Evolutionary conservation across 768 basidiomycete genomes (phyloP), one percentile per base, ranked within the genome.

Genomic region (Leccinum boreale): DNA sequence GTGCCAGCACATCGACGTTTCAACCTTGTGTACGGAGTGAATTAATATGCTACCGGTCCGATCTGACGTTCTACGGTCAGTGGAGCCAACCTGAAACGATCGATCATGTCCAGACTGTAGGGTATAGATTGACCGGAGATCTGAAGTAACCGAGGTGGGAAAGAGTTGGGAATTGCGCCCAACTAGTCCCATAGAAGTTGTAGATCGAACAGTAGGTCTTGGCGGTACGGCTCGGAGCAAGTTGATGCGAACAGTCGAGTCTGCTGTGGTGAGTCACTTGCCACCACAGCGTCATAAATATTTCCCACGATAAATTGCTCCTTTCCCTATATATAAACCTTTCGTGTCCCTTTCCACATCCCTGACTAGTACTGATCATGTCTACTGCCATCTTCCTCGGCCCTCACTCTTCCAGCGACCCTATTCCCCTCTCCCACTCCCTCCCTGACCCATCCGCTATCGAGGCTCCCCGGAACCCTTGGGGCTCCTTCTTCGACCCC

Each of bases 221-320:
- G n/a, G 28, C 28, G 28, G 28, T 28, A 28, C 29, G 31, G 31
- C 31, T 31, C 31, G 31, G 33, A 33, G 33, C 31, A 33, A 33
- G 29, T 29, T 33, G 31, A 33, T 33, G 31, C 12, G 31, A 33
- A 33, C 31, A 33, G 31, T 31, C 11, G 28, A 28, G 2, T 28
- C 28, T 28, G 28, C 28, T 28, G 8, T 28, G 28, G 28, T 28
- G 28, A 28, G 28, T 28, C 28, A 28, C 28, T 28, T 28, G 28
- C 28, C 28, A 9, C 28, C 28, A 28, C 28, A 28, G 28, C 28
- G 28, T 28, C 28, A 28, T 28, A 50, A 0, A 0, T 12, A 11
- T 68, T 33, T 69, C 62, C 1, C 66, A 69, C 59, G 39, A 4
- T 51, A 48, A 68, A 68, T 65, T 58, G 50, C 31, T 58, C 62